Evolutionary conservation across 2,329 filamentous ascomycete genomes (phyloP), one percentile per base, ranked within the genome.

Genomic region (Zasmidium cellare): DNA sequence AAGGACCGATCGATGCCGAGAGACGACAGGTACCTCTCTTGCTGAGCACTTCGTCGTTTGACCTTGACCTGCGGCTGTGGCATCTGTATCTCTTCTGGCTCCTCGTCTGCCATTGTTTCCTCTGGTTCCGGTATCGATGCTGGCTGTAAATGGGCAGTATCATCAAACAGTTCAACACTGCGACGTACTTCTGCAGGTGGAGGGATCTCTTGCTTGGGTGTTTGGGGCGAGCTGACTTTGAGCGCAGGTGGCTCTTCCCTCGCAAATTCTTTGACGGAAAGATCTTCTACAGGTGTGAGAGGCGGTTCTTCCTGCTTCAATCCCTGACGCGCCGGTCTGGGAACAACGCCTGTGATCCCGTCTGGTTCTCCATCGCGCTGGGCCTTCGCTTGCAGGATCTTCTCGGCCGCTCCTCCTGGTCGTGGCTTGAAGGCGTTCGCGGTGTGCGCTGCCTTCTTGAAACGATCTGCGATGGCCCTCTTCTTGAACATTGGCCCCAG

Each of bases 401-500:
- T 87, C 61, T 96, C 91, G 52, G 87, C 92, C 20, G 91, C 92
- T 63, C 92, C 93, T 57, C 93, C 93, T 31, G 88, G 87, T 57
- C 93, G 86, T 19, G 93, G 93, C 69, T 93, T 96, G 77, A 97
- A 97, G 18, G 84, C 83, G 47, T 77, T 82, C 11, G 87, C 87
- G 22, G 88, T 85, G 55, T 82, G 85, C 0, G 91, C 91, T 22
- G 91, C 91, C 74, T 91, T 96, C 76, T 90, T 89, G 60, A 97
- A 84, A 61, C 83, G 86, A 1, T 86, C 87, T 60, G 85, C 85
- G 0, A 87, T 87, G 60, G 84, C 85, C 70, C 90, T 91, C 62
- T 88, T 85, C 74, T 91, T 93, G 67, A 97, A 88, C 92, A 96
- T 96, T 1, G 92, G 91, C 0, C 91, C 91, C 6, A 96, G 81